Base-by-base conservation (phyloP, 2,329 filamentous ascomycete species). In the Epichloe amarillans region DNA sequence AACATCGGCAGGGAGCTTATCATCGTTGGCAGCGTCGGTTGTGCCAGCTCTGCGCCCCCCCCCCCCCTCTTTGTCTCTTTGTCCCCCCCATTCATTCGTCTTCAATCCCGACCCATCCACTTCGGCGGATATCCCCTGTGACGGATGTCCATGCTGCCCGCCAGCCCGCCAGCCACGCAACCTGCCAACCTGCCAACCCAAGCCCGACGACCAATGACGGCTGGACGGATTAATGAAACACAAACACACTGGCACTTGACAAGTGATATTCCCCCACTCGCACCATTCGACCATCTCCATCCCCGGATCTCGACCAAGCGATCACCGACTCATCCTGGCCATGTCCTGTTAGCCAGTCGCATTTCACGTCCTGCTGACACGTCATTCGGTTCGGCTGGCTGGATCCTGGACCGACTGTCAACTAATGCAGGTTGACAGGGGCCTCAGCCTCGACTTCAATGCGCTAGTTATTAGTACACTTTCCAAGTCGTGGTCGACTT, bases 281-380 rank as follows among this genome's bases (percentile, higher is more conserved):
- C 37, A 35, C 30, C 21, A 38, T 26, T 50, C 42, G 39, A 33
- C 17, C 38, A 47, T n/a, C 39, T 48, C 33, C 51, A 52, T 52
- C 55, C 60, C 55, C 50, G 59, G 59, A 60, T 61, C 51, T 58
- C 58, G 56, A 53, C 53, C 56, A 53, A 57, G 52, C 53, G 59
- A 62, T 62, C 60, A 55, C 54, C 53, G 54, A 55, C 55, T 55
- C 26, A 40, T 36, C 39, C 59, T 64, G 56, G 60, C 57, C 49
- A 56, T 56, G 57, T 54, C 52, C 61, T 59, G 58, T 48, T 55
- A 60, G 58, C 64, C 64, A 66, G 65, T 66, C 64, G 64, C 64
- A 66, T 64, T 55, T 38, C 17, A 52, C 7, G 47, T 57, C 33
- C 40, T 35, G 55, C 55, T 63, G 57, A 60, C 60, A 56, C 56